These are phyloP conservation scores for Axilococcus clingmanii DNA, from an alignment of 139 green algal genomes.

Conservation along the genomic window DNA sequence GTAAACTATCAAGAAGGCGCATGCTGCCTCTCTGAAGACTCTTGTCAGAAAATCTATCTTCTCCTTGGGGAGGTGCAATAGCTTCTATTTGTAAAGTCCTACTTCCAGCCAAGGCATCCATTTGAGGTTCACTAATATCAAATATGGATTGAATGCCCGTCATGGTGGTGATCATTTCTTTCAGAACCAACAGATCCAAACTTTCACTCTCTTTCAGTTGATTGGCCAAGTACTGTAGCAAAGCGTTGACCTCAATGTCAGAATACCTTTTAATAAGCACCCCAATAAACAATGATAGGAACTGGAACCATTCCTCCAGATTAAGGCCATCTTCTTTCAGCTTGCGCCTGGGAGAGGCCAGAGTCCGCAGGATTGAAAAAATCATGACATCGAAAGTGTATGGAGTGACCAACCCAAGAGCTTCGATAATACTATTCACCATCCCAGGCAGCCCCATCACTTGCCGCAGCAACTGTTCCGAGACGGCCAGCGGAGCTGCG, in stretches of 20 bases:
- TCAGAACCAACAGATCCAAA: conserved; percentile 65
- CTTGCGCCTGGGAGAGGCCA: conserved; percentile 31
- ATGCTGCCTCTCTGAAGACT: conserved; percentile 12
- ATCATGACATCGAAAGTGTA: conserved; percentile 51
- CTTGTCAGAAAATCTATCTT: conserved; percentile 16
- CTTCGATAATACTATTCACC: conserved; percentile 55
- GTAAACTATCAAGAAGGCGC: conserved; percentile 35
- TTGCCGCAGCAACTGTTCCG: conserved; percentile 37
- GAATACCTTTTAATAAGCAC: conserved; percentile 7
- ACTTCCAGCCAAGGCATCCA: conserved; percentile 47
- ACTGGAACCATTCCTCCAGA: conserved; percentile 62
- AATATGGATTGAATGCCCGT: conserved; percentile 27
- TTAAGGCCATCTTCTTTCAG: conserved; percentile 75
- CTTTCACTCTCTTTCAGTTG: conserved; percentile 49
- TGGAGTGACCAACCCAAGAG: conserved; percentile 61
- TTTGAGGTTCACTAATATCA: conserved; percentile 44
- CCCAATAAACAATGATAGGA: conserved; percentile 55
- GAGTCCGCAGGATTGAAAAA: conserved; percentile 53
- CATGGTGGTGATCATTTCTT: conserved; percentile 49
- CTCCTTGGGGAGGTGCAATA: conserved; percentile 4
- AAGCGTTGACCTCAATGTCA: conserved; percentile 37
- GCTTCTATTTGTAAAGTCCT: conserved; percentile 31
- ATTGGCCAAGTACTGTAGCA: conserved; percentile 61
- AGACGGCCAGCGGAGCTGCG: conserved; percentile 34
- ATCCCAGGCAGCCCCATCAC: conserved; percentile 53